Evolutionary conservation across 345 rosid genomes (phyloP), one percentile per base, ranked within the genome.

Genomic region (Theobroma cacao): DNA sequence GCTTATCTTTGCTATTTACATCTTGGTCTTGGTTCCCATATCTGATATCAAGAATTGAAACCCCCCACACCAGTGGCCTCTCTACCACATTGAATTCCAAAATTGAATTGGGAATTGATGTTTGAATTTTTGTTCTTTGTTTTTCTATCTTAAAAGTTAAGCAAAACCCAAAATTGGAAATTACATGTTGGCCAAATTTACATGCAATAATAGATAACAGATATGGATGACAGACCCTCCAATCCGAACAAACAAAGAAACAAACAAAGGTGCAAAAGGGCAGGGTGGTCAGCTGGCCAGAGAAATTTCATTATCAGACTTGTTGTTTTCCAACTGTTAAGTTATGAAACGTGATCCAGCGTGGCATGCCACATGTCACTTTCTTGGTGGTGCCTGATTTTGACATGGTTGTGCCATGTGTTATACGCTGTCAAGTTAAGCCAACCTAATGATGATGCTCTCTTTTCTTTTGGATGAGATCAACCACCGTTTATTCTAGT

Each of bases 271-370:
- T n/a, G 52, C 7, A 9, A 64, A 18, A 6, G 12, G 43, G n/a
- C n/a, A n/a, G 63, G 26, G 10, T n/a, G 38, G 33, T 31, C 77
- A 40, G 77, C 28, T 56, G 77, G 77, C 48, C 14, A 58, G 48
- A 24, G 53, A 74, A 55, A 55, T 17, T 38, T 58, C 67, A 58
- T 15, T 24, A 14, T 74, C 67, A 4, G 24, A 17, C 12, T 73
- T 13, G 4, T 73, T 56, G 36, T 56, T 74, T 38, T 74, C 52
- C 15, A n/a, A n/a, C 22, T 14, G 26, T n/a, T 72, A 17, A 5
- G 50, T 56, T 24, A 13, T 40, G 52, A 58, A 53, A 40, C 53
- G 77, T 73, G 30, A 38, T 36, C 64, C 76, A 73, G 64, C 47
- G 18, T 62, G 11, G 67, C 67, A 33, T 62, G 67, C 67, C 41